phyloP scores from a whole-genome alignment of 2,329 filamentous ascomycete genomes.

The Calonectria hawksworthii region DNA sequence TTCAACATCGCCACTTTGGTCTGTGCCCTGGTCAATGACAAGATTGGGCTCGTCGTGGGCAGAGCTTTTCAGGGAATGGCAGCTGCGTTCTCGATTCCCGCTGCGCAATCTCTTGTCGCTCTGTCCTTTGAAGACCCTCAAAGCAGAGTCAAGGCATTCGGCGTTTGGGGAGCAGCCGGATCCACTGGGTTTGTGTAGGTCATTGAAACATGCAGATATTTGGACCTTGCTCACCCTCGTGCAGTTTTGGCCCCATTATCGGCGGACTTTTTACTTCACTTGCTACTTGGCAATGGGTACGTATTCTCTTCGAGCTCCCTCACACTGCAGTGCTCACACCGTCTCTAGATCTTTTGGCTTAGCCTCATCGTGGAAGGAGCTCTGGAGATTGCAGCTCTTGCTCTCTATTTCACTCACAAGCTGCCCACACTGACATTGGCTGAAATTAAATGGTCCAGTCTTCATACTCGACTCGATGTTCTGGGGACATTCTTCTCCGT shows the following conservation, averaged over 20 bases:
- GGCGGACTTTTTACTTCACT: not conserved
- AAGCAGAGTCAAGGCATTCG: not conserved
- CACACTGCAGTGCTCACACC: no score
- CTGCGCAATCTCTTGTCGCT: not conserved
- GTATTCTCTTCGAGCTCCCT: not conserved
- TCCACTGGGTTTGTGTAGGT: not conserved
- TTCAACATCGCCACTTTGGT: not conserved
- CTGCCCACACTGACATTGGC: not conserved
- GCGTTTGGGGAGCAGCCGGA: not conserved
- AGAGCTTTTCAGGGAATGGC: not conserved
- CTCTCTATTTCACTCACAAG: not conserved
- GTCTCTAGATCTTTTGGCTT: not conserved
- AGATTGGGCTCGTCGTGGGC: not conserved
- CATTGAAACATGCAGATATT: fast-evolving
- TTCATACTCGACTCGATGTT: not conserved
- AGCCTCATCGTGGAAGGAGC: not conserved
- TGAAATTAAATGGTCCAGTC: not conserved
- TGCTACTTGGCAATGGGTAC: not conserved
- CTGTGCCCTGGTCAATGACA: not conserved
- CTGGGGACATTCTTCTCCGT: not conserved
- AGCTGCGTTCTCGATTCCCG: not conserved
- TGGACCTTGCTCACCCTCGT: not conserved
- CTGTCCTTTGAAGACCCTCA: not conserved
- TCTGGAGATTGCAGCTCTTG: not conserved
- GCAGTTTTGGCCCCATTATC: not conserved